Conservation (phyloP, 129 eudicot genomes). For the Pittosporum tobira region DNA sequence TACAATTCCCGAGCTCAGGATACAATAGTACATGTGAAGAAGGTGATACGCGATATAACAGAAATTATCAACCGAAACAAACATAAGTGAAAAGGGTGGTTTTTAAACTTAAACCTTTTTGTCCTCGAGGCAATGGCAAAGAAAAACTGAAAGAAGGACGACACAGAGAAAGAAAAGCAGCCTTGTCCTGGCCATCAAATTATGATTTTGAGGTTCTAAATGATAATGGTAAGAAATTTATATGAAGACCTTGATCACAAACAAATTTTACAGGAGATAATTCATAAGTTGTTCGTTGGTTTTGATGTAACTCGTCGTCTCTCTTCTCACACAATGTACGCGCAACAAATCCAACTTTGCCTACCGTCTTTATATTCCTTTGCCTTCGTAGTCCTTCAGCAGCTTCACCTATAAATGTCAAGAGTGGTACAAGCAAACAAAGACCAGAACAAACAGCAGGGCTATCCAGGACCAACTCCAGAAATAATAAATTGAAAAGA, state of each 20-base stretch:
- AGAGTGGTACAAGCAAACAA: not conserved
- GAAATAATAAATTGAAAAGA: not conserved
- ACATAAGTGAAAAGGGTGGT: not conserved
- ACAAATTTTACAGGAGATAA: not conserved
- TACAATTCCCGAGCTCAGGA: not conserved
- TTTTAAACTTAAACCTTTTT: conserved; percentile 8
- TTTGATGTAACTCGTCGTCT: not conserved
- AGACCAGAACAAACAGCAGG: not conserved
- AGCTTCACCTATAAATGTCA: not conserved
- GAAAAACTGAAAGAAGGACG: not conserved
- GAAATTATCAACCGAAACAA: not conserved
- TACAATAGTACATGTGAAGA: not conserved
- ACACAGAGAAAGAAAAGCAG: conserved; percentile 8
- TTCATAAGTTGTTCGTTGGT: not conserved
- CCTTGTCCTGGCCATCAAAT: not conserved
- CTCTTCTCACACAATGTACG: no score
- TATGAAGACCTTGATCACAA: not conserved
- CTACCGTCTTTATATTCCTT: not conserved
- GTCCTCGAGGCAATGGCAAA: conserved; percentile 5
- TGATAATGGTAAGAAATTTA: not conserved
- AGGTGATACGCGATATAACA: not conserved
- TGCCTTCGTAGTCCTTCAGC: not conserved
- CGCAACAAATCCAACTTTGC: not conserved
- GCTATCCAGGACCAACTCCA: not conserved
- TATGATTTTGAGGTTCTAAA: not conserved